These are phyloP conservation scores for Pyricularia grisea DNA, from an alignment of 2,329 filamentous ascomycete species.

Conservation along the genomic window DNA sequence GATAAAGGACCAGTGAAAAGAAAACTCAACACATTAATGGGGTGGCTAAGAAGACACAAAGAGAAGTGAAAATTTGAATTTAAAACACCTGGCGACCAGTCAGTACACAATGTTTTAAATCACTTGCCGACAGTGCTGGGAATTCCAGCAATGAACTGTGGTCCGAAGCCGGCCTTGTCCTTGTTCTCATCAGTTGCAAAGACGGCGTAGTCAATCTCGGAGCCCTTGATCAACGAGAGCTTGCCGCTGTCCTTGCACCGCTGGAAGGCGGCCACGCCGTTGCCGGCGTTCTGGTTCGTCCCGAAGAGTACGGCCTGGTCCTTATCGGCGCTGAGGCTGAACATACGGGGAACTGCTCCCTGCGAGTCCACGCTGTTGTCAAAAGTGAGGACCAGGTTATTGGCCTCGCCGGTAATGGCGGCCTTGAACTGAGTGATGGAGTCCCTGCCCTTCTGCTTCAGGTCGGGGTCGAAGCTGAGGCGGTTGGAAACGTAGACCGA, in stretches of 20 bases:
- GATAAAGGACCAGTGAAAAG: neutral
- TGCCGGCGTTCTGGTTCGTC: slow-evolving; percentile 34
- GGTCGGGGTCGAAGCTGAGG: slow-evolving; percentile 12
- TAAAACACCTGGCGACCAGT: neutral
- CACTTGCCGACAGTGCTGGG: neutral
- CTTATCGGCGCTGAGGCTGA: slow-evolving; percentile 26
- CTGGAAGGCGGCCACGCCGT: slow-evolving; percentile 28
- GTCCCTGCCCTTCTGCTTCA: slow-evolving; percentile 32
- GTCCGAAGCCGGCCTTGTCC: neutral
- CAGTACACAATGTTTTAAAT: neutral
- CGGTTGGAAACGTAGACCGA: slow-evolving; percentile 44
- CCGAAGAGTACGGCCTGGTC: slow-evolving; percentile 27
- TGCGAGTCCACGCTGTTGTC: slow-evolving; percentile 22
- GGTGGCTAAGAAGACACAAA: neutral
- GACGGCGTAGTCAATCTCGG: neutral
- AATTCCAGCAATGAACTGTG: slow-evolving; percentile 1
- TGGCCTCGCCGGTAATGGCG: slow-evolving; percentile 11
- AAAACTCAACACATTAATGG: neutral
- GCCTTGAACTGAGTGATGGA: slow-evolving; percentile 35
- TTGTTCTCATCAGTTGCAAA: neutral
- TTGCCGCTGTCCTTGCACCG: slow-evolving; percentile 15
- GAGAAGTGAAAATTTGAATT: neutral
- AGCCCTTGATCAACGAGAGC: neutral
- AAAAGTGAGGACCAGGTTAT: slow-evolving; percentile 18
- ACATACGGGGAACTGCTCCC: slow-evolving; percentile 34